Conservation (phyloP, 2,329 filamentous ascomycete species). For the Nigrospora oryzae region DNA sequence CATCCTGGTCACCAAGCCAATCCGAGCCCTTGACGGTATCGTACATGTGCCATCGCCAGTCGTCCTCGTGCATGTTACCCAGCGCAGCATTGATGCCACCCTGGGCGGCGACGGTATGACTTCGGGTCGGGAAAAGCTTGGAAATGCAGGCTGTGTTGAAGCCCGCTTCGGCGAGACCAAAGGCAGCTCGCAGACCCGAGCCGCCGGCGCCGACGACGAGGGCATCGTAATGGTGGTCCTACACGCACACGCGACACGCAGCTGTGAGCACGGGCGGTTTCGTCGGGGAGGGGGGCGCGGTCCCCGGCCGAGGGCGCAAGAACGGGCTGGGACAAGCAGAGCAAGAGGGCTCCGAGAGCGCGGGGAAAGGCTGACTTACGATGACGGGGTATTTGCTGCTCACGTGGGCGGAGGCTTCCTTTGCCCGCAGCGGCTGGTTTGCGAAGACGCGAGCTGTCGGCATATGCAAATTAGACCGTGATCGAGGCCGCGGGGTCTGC, state of each 20-base stretch:
- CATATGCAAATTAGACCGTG: conserved; percentile 6
- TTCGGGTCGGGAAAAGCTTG: conserved; percentile 80
- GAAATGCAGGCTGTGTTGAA: conserved; percentile 86
- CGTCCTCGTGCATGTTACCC: conserved; percentile 95
- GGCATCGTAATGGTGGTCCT: conserved; percentile 98
- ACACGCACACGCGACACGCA: conserved; percentile 1
- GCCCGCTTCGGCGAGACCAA: conserved; percentile 78
- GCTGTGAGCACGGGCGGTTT: no score
- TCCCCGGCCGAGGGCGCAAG: no score
- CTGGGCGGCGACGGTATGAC: conserved; percentile 74
- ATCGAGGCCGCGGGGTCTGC: no score
- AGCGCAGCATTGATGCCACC: conserved; percentile 84
- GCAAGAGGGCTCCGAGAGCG: background rate
- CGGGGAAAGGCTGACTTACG: conserved; percentile 41
- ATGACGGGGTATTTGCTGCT: conserved; percentile 91
- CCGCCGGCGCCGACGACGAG: conserved; percentile 85
- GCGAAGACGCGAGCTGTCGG: conserved; percentile 71
- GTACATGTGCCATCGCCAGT: conserved; percentile 99
- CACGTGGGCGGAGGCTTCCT: conserved; percentile 83
- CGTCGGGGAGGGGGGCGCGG: no score
- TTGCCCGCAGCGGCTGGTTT: conserved; percentile 78
- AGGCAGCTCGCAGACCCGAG: conserved; percentile 72
- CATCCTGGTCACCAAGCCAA: conserved; percentile 95
- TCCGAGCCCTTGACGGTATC: conserved; percentile 97
- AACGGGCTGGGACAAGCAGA: background rate